Evolutionary conservation across 164 flowering plant genomes (phyloP).

Genomic region (Macadamia tetraphylla): DNA sequence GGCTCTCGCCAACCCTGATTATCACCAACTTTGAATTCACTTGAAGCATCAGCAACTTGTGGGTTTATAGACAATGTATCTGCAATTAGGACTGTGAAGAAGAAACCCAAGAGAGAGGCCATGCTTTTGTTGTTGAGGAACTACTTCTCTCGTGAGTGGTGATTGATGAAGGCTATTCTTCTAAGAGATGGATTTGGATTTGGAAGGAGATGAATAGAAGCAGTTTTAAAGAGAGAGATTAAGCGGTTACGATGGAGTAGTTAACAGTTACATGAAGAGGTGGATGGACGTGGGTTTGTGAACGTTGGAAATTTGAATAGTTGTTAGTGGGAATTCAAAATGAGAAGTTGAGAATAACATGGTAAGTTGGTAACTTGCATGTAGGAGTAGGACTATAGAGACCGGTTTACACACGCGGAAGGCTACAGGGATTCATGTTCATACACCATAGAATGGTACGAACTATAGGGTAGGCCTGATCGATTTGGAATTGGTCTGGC

Average conservation of each 20-base stretch:
- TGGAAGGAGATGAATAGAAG: background rate
- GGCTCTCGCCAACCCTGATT: constrained; percentile 43
- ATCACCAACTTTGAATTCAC: constrained; percentile 45
- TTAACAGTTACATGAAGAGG: background rate
- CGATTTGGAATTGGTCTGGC: too few species aligned
- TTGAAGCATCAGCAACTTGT: constrained; percentile 9
- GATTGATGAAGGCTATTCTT: background rate
- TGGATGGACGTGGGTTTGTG: background rate
- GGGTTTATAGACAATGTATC: background rate
- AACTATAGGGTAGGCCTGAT: too few species aligned
- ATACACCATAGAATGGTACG: too few species aligned
- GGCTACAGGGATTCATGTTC: too few species aligned
- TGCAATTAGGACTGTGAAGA: constrained; percentile 5
- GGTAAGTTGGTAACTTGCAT: too few species aligned
- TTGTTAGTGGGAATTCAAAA: too few species aligned
- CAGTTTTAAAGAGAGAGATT: background rate
- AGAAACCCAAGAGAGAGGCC: constrained; percentile 10
- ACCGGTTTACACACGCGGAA: too few species aligned
- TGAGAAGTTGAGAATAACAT: too few species aligned
- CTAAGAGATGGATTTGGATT: background rate
- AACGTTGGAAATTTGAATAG: too few species aligned
- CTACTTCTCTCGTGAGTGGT: background rate
- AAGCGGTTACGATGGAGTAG: constrained; percentile 4
- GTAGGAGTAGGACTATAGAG: too few species aligned
- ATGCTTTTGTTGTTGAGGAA: constrained; percentile 9